These are phyloP conservation scores for Ganoderma lucidum DNA, from an alignment of 1,284 basidiomycete genomes.

Conservation along the genomic window DNA sequence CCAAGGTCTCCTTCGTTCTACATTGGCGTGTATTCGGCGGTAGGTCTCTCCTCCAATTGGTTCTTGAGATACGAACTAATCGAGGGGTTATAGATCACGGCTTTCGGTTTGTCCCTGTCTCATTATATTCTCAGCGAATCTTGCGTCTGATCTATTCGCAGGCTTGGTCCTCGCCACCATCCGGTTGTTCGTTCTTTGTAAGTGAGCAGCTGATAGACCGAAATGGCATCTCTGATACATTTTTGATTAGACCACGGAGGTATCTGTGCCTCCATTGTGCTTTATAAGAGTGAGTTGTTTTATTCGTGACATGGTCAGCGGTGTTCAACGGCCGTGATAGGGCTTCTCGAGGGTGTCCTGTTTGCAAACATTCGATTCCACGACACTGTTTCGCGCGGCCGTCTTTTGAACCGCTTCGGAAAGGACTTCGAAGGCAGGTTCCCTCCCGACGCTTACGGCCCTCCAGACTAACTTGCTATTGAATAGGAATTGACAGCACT, in stretches of 20 bases:
- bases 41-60: constrained; percentile 42
- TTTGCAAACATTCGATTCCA: constrained; percentile 95
- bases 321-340: constrained; percentile 41
- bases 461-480: background rate
- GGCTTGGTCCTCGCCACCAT: constrained; percentile 72
- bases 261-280: constrained; percentile 70
- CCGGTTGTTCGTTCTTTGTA: constrained; percentile 74
- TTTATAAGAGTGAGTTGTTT: constrained; percentile 69
- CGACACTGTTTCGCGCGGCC: constrained; percentile 89
- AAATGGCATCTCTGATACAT: background rate
- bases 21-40: constrained; percentile 77
- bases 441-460: background rate
- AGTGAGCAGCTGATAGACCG: constrained; percentile 32
- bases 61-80: constrained; percentile 1
- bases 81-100: constrained; percentile 22
- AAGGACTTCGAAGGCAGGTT: constrained; percentile 88
- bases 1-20: constrained; percentile 73
- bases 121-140: constrained; percentile 1
- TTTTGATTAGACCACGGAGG: constrained; percentile 65
- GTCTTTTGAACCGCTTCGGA: constrained; percentile 89
- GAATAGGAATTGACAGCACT: constrained; percentile 82
- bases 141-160: constrained; percentile 23
- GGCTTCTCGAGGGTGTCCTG: constrained; percentile 84
- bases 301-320: constrained; percentile 18
- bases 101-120: constrained; percentile 27